Evolutionary conservation across 352 stramenopile genomes (phyloP), one percentile per base, ranked within the genome.

Genomic region (Phytophthora colocasiae): DNA sequence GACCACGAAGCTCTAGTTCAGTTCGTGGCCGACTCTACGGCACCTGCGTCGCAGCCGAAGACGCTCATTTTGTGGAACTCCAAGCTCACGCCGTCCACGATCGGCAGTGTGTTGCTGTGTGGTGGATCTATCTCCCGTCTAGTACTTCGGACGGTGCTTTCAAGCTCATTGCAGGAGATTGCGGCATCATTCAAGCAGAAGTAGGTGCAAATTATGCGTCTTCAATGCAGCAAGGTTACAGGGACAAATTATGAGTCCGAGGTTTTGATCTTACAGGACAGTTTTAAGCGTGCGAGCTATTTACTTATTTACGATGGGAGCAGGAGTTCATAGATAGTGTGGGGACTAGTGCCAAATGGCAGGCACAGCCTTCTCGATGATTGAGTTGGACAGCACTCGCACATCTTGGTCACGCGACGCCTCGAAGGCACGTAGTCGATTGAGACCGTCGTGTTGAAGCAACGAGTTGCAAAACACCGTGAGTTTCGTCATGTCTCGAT

Each of bases 401-500:
- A 90, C 74, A 53, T 90, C 83, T 14, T 71, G 62, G 54, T 92
- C 85, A 9, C 68, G 27, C 0, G 76, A 78, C 12, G 64, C 63
- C 41, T 91, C 77, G n/a, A 93, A 80, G 3, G 77, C 68, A 26
- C 80, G 85, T 19, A 93, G 61, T 44, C 80, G 71, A 49, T 91
- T 91, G 34, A 93, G 71, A 0, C 83, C 81, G 48, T 93, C 85
- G 70, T 92, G 70, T 51, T 87, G 74, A 63, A 93, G 59, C 50
- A 93, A 71, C 39, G 85, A 88, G 64, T 93, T 93, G 83, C 85
- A 93, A 54, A 93, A 91, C 14, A 93, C 82, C 22, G 81, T 91
- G 53, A 93, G 81, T 39, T 92, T 92, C 71, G 83, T 89, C 71
- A 93, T 78, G 62, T 93, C 83, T 24, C 85, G 85, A 45, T 88